Evolutionary conservation across 148 eudicot species (phyloP).

Genomic region (Silene conica): DNA sequence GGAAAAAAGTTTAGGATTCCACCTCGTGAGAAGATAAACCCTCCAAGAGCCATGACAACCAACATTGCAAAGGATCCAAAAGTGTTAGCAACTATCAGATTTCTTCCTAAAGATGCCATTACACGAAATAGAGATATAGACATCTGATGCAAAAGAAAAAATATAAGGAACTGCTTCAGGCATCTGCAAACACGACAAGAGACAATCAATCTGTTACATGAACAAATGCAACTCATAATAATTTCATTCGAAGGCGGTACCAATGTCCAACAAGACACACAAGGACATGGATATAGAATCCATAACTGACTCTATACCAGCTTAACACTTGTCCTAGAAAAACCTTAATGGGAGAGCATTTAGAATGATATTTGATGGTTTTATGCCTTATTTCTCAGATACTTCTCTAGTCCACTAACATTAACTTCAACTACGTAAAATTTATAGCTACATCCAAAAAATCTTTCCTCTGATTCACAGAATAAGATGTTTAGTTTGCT

Average conservation of each 20-base stretch:
- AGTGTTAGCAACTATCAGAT: constrained; percentile 87
- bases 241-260: not conserved
- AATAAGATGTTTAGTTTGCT: no score
- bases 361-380: no score
- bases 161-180: constrained; percentile 60
- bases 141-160: constrained; percentile 89
- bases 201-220: not conserved
- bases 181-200: constrained; percentile 44
- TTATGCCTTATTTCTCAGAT: no score
- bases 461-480: no score
- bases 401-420: no score
- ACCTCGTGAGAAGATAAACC: constrained; percentile 92
- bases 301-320: no score
- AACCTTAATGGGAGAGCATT: no score
- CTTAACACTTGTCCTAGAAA: no score
- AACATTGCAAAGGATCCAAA: constrained; percentile 91
- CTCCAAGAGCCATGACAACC: constrained; percentile 95
- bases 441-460: no score
- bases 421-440: no score
- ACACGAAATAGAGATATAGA: constrained; percentile 82
- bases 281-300: no score
- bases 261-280: no score
- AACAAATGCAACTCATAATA: not conserved
- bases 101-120: constrained; percentile 89
- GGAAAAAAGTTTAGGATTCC: not conserved